Evolutionary conservation across 2,329 filamentous ascomycete species (phyloP), one percentile per base, ranked within the genome.

Genomic region (Trichoderma atroviride): DNA sequence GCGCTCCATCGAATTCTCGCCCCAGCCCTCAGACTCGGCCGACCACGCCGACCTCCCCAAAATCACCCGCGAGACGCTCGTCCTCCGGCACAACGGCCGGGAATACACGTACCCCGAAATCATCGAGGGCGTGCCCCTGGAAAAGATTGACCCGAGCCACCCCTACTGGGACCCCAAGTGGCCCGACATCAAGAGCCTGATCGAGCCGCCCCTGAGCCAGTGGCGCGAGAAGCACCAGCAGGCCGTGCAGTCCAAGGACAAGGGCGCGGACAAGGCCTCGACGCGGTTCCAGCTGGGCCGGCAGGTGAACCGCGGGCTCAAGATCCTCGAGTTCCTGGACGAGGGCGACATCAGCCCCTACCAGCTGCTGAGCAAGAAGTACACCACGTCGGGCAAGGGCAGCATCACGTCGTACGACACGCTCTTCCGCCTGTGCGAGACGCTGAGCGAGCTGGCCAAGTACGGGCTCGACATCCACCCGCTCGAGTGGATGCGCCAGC

Each of bases 141-240:
- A 78, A 47, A 86, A 85, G 74, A 87, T 88, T 60, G 76, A 81
- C 52, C 77, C 81, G 19, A 76, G 73, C 9, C 83, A 88, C 52
- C 83, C 84, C 0, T 88, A 88, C 74, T 89, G 86, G 86, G 85
- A 88, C 16, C 75, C 81, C 0, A 80, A 81, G 4, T 89, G 87
- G 87, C 80, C 81, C 13, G 76, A 82, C 4, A 76, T 87, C 5
- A 81, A 81, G 67, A 74, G 75, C 1, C 71, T 81, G 7, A 82
- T 87, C 9, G 77, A 81, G 55, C 79, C 81, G 0, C 79, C 82
- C 43, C 77, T 86, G 9, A 78, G 82, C 7, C 81, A 80, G 50
- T 87, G 85, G 84, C 79, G 79, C 24, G 79, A 81, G 40, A 87
- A 85, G 75, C 80, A 83, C 27, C 78, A 81, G 40, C 74, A 78